Base-by-base conservation (phyloP, 2,329 filamentous ascomycete genomes). In the Botrytis medusae region DNA sequence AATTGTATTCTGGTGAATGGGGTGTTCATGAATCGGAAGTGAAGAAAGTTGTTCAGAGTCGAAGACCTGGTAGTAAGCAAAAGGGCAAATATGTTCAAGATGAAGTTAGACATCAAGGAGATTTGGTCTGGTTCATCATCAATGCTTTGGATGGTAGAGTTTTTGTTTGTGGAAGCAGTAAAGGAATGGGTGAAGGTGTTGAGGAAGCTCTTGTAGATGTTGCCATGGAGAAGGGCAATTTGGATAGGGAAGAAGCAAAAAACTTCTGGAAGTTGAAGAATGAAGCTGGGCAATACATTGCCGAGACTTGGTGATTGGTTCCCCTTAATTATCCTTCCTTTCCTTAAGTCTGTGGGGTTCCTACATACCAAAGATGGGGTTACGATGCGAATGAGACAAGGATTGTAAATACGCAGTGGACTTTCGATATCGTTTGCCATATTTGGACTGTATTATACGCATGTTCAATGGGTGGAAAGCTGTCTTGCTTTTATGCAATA, bases 51-150 rank as follows among this genome's bases (percentile, higher is more conserved):
- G 91, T 95, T 18, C 89, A 96, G 82, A 93, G 89, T 77, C 90
- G 90, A 70, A 87, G 86, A 67, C 93, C 92, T 63, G 74, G 72
- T 18, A 78, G 77, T 14, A 75, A 68, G 42, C 75, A 75, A 32
- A 92, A 94, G 78, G 93, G 93, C 76, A 91, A 92, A 77, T 99
- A 99, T 80, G 96, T 99, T 2, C 96, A 99, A 81, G 96, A 99
- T 79, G 96, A 98, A 83, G 95, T 99, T 14, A 87, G 89, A 18
- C 88, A 93, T 76, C 96, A 98, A 82, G 93, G 95, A 2, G 96
- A 98, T 80, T 88, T 98, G n/a, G 95, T 98, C 25, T 99, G 96
- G 96, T 97, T 94, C 82, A 94, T 98, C 76, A 93, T 97, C 86
- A 98, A 98, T 82, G 91, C 94, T 2, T 87, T 98, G n/a, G 96